Conservation (phyloP, 495 filamentous ascomycete species). For the Oidiodendron maius region DNA sequence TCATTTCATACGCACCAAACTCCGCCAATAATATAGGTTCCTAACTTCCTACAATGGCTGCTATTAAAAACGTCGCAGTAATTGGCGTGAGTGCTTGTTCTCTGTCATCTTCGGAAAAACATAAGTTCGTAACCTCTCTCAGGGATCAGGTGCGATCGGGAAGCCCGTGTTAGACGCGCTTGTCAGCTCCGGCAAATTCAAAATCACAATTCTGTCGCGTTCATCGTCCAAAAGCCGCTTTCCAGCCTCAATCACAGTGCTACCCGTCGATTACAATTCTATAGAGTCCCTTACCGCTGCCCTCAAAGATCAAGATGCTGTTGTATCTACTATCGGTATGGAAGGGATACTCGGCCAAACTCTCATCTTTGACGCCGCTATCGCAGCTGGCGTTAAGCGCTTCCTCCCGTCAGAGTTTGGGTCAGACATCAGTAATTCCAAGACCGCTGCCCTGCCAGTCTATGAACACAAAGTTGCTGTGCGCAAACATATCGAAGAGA, state of each 20-base stretch:
- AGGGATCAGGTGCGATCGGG: constrained; percentile 47
- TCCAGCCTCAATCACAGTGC: constrained; percentile 31
- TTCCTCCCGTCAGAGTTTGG: constrained; percentile 67
- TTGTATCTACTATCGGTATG: constrained; percentile 45
- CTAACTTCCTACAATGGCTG: constrained; percentile 28
- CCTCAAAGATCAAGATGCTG: constrained; percentile 49
- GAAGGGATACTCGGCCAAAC: constrained; percentile 31
- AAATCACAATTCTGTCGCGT: constrained; percentile 54
- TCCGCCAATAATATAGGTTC: too few species aligned
- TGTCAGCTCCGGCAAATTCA: constrained; percentile 44
- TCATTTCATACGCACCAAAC: too few species aligned
- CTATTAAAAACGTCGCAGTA: constrained; percentile 45
- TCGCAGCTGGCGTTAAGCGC: constrained; percentile 51
- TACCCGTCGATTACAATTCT: constrained; percentile 50
- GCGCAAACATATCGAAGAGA: constrained; percentile 33
- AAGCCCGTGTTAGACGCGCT: constrained; percentile 48
- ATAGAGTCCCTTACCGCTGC: constrained; percentile 41
- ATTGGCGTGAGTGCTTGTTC: constrained; percentile 37
- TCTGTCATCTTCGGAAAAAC: neutral
- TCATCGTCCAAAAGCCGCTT: constrained; percentile 30
- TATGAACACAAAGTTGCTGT: constrained; percentile 36
- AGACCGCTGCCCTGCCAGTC: constrained; percentile 29
- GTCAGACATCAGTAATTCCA: constrained; percentile 29
- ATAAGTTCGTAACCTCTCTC: neutral
- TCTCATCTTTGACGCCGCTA: constrained; percentile 53